Evolutionary conservation across 2,329 filamentous ascomycete genomes (phyloP).

Genomic region (Penicillium freii): DNA sequence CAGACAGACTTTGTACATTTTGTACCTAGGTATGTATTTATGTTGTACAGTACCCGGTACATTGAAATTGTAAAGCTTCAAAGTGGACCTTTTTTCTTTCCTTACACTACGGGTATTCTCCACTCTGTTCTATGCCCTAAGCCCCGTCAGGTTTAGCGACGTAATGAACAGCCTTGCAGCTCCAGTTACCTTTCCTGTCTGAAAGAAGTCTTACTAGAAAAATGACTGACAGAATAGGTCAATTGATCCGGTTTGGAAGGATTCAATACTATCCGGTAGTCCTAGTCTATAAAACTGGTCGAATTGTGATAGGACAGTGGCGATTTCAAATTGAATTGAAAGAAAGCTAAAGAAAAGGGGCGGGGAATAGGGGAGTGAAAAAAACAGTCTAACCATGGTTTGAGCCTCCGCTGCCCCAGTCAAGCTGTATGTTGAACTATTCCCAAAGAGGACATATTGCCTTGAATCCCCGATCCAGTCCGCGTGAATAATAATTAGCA

Average conservation of each 20-base stretch:
- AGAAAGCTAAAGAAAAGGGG: slow-evolving; percentile 19
- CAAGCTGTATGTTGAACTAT: slow-evolving; percentile 14
- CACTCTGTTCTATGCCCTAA: slow-evolving; percentile 22
- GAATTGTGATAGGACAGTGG: not conserved
- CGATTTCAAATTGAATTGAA: not conserved
- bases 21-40: not conserved
- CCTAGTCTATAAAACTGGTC: not conserved
- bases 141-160: slow-evolving; percentile 14
- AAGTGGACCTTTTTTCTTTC: slow-evolving; percentile 18
- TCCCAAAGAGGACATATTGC: slow-evolving; percentile 27
- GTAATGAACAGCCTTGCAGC: slow-evolving; percentile 18
- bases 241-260: not conserved
- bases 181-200: slow-evolving; percentile 10
- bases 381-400: slow-evolving; percentile 27
- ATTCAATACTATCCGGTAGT: not conserved
- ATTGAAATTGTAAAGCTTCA: slow-evolving; percentile 15
- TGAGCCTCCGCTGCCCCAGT: slow-evolving; percentile 31
- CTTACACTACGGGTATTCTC: slow-evolving; percentile 24
- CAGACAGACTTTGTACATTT: not conserved
- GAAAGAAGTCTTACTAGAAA: not conserved
- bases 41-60: slow-evolving; percentile 11
- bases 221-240: not conserved
- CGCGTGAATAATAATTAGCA: slow-evolving; percentile 23
- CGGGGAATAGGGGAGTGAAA: slow-evolving; percentile 18
- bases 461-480: slow-evolving; percentile 20